Evolutionary conservation across 139 green algal genomes (phyloP), one percentile per base, ranked within the genome.

Genomic region (Auxenochlorella pyrenoidosa): DNA sequence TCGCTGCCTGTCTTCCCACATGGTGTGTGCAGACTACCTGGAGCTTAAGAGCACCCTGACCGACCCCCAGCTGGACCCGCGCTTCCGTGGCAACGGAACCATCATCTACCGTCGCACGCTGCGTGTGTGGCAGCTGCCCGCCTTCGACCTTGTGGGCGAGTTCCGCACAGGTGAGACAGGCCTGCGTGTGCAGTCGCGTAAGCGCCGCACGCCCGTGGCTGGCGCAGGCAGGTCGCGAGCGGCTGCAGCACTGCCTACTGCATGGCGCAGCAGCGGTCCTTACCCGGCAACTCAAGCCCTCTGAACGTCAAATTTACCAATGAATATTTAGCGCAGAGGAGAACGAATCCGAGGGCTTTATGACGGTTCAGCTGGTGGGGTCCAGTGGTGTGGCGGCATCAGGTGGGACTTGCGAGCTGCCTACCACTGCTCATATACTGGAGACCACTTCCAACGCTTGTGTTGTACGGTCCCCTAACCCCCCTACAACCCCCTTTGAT

Each of bases 41-140:
- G 66, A 73, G 66, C 66, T 73, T 0, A 38, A 40, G 30, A 40
- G 32, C 66, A 73, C 66, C 28, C 66, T 73, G 30, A 73, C 66
- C 3, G 66, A 36, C 26, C 66, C 66, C 2, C 30, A 32, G 66
- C 66, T 73, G 66, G 66, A 73, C 66, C 5, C 54, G 0, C 51
- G 34, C 15, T 84, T 84, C 78, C n/a, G 54, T 22, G 78, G 78
- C 51, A 72, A 41, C 51, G 51, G 51, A 10, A 71, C 59, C 6
- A 22, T 28, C 18, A 22, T 71, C 51, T 81, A 81, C 44, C 75
- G 75, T 28, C 41, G 36, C 43, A 36, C 43, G 26, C 75, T 81
- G 75, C 75, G 75, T 8, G 75, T 81, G 19, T 81, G 75, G 75
- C 19, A 81, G 43, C 75, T 81, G 75, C 75, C 75, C 75, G 6